Evolutionary conservation across 2,329 filamentous ascomycete genomes (phyloP), one percentile per base, ranked within the genome.

Genomic region (Hypoxylon sp.): DNA sequence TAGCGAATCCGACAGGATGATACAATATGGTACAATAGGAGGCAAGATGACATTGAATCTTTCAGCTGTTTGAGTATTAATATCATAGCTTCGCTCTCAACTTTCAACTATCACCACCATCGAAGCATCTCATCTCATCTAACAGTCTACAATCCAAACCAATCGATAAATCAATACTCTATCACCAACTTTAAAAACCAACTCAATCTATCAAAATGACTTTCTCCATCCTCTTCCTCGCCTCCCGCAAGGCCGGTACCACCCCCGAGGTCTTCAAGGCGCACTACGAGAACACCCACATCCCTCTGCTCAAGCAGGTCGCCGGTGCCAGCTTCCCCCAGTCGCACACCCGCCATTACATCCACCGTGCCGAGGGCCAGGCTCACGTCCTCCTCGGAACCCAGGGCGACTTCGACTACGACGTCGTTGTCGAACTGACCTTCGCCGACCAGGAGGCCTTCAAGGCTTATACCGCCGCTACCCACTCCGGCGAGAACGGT

Each of bases 391-490:
- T 74, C 3, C 52, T 70, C 35, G 71, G 71, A 22, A 65, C n/a
- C 4, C 71, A 74, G 55, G 61, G 58, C 5, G 71, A 74, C 33
- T 72, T 73, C 33, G 73, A 75, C 29, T 73, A 72, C 58, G 73
- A 74, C 56, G 63, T 56, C 4, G 52, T 70, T 3, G 59, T 62
- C 17, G 67, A 74, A 54, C 51, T 74, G 37, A 67, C 22, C 3
- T 74, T 74, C 47, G 46, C 60, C 35, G 71, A 76, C 22, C 65
- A 48, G 10, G 44, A 44, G n/a, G 68, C 71, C 0, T 75, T 76
- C 42, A 67, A 75, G 48, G 56, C 68, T 1, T 75, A 73, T 44
- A 68, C 70, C 22, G 57, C 58, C 14, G 33, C 66, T 9, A 57
- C 35, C 1, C 63, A 71, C 37, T 57, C 72, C 58, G 70, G 71